Evolutionary conservation across 2,329 filamentous ascomycete species (phyloP), one percentile per base, ranked within the genome.

Genomic region (Biscogniauxia mediterranea): DNA sequence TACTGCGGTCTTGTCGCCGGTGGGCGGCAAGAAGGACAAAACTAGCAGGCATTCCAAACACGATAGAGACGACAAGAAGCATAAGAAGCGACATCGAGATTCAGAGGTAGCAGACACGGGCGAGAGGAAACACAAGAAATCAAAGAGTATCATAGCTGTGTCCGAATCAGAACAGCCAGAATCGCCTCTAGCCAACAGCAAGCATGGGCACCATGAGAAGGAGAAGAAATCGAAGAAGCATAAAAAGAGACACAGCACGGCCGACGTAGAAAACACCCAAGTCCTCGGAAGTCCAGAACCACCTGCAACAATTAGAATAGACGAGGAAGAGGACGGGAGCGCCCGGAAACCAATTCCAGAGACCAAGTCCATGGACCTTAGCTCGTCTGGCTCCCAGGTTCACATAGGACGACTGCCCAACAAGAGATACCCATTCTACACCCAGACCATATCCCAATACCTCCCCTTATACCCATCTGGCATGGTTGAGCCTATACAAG

Each of bases 361-460:
- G 66, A 54, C 49, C 32, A 59, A 54, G 64, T 75, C 53, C 61
- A 80, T 81, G 74, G 78, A 81, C 21, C 66, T 70, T 58, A 76
- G 79, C 61, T 67, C 63, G n/a, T n/a, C 20, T 38, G 4, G 54
- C n/a, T 28, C 19, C 19, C 19, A 28, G 17, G 52, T 28, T 5
- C 42, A 56, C 15, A 26, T 15, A 15, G 26, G 26, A 17, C 32
- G 68, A 25, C 77, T 78, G 23, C 65, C 76, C 55, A 73, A 77
- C 61, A 75, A 75, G 55, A 78, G 76, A 65, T 90, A 89, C 52
- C 90, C 93, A 17, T 94, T 96, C 77, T 87, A 88, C 73, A 85
- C 87, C 26, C 89, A 94, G 71, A 92, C 89, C 21, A 85, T 92
- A 51, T 93, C 93, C 1, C 85, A 97, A 69, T 93, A 91, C 77